Conservation (phyloP, 2,329 filamentous ascomycete species). For the Tolypocladium cylindrosporum region DNA sequence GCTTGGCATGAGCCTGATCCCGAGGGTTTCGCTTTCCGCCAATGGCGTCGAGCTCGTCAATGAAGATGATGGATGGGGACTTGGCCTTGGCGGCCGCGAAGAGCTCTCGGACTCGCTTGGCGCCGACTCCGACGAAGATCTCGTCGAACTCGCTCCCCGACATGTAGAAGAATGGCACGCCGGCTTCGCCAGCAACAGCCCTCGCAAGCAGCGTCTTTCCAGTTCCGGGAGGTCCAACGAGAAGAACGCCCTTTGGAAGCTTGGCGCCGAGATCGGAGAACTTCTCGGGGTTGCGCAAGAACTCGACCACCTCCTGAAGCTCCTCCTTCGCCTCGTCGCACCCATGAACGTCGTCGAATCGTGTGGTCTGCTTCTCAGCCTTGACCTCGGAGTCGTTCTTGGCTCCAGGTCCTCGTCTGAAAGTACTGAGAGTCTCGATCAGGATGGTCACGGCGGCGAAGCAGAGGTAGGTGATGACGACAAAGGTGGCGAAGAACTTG, state of each 20-base stretch:
- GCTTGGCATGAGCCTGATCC: conserved; percentile 91
- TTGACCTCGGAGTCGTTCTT: conserved; percentile 75
- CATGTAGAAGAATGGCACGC: conserved; percentile 99
- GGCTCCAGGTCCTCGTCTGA: conserved; percentile 65
- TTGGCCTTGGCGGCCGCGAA: conserved; percentile 75
- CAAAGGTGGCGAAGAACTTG: conserved; percentile 74
- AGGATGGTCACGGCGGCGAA: conserved; percentile 72
- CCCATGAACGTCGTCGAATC: conserved; percentile 89
- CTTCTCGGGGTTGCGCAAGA: conserved; percentile 83
- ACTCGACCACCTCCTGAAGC: conserved; percentile 92
- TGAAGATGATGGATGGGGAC: conserved; percentile 88
- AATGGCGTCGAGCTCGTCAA: conserved; percentile 89
- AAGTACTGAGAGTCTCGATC: conserved; percentile 67
- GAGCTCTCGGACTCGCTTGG: conserved; percentile 92
- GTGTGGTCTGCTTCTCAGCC: conserved; percentile 82
- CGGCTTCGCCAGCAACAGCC: conserved; percentile 92
- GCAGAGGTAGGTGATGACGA: conserved; percentile 67
- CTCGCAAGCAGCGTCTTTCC: conserved; percentile 94
- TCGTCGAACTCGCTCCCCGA: conserved; percentile 98
- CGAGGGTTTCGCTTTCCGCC: conserved; percentile 87
- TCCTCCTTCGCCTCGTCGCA: conserved; percentile 98
- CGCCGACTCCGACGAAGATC: conserved; percentile 93
- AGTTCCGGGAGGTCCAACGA: conserved; percentile 92
- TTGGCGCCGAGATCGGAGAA: conserved; percentile 94
- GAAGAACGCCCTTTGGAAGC: conserved; percentile 88